phyloP scores from a whole-genome alignment of 1,284 basidiomycete genomes.

The Ceratobasidium sp. region DNA sequence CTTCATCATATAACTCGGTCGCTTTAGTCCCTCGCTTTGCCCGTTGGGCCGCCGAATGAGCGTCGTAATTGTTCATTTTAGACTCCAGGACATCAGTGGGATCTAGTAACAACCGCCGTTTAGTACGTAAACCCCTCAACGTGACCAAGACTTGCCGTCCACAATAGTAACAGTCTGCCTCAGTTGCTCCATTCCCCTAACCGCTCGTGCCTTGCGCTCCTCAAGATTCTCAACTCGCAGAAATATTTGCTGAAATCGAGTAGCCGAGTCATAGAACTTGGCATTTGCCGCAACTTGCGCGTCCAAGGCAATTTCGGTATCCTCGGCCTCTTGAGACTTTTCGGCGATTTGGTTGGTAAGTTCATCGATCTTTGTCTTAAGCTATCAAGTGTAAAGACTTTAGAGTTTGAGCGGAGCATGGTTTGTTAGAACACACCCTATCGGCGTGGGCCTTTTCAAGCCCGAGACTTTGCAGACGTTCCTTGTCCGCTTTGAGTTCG shows the following conservation, averaged over 20 bases:
- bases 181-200: conserved; percentile 70
- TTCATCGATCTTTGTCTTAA: conserved; percentile 76
- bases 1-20: conserved; percentile 55
- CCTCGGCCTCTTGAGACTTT: conserved; percentile 82
- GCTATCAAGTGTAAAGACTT: conserved; percentile 57
- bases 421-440: conserved; percentile 57
- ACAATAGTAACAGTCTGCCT: conserved; percentile 79
- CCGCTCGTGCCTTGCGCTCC: conserved; percentile 67
- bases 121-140: neutral
- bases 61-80: conserved; percentile 79
- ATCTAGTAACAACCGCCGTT: conserved; percentile 62
- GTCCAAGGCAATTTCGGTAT: conserved; percentile 75
- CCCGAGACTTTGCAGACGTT: conserved; percentile 83
- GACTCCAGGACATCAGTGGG: conserved; percentile 80
- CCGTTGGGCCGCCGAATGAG: conserved; percentile 69
- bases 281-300: conserved; percentile 79
- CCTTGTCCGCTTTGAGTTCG: conserved; percentile 94
- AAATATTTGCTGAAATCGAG: conserved; percentile 87
- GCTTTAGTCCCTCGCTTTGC: conserved; percentile 57
- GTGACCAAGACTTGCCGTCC: conserved; percentile 64
- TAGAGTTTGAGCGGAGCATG: neutral
- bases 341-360: conserved; percentile 71
- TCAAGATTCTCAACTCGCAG: conserved; percentile 77
- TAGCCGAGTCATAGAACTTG: conserved; percentile 84
- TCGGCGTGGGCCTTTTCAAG: conserved; percentile 90